phyloP scores from a whole-genome alignment of 2,329 filamentous ascomycete genomes.

The Arthrobotrys pseudoclavata region DNA sequence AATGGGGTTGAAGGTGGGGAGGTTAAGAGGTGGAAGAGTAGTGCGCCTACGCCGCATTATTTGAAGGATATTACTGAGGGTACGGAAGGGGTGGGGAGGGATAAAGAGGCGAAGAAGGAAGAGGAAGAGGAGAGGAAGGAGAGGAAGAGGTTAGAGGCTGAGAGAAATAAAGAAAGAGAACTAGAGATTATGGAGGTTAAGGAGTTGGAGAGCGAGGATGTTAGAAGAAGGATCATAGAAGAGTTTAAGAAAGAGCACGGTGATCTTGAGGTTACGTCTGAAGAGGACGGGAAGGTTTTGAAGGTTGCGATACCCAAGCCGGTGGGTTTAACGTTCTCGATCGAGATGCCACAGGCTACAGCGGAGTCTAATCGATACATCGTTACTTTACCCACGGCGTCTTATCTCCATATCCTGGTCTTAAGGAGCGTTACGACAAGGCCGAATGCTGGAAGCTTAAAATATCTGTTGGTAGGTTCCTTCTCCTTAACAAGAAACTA shows the following conservation, averaged over 20 bases:
- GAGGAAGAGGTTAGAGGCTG: constrained; percentile 33
- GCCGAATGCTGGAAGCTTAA: constrained; percentile 53
- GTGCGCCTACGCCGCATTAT: constrained; percentile 45
- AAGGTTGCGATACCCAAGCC: constrained; percentile 46
- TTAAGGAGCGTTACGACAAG: constrained; percentile 50
- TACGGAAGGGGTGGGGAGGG: constrained; percentile 6
- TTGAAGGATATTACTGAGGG: constrained; percentile 39
- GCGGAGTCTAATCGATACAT: constrained; percentile 47
- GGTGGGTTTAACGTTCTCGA: constrained; percentile 36
- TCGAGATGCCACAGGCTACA: constrained; percentile 31
- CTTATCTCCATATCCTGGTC: constrained; percentile 50
- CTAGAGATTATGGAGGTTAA: constrained; percentile 47
- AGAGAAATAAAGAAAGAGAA: constrained; percentile 44
- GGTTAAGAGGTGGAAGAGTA: constrained; percentile 53
- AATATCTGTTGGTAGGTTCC: constrained; percentile 47
- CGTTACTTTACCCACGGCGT: constrained; percentile 37
- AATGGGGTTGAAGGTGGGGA: constrained; percentile 37
- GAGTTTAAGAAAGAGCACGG: constrained; percentile 45
- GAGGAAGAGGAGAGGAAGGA: constrained; percentile 52
- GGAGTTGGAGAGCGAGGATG: constrained; percentile 35
- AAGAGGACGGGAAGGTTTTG: constrained; percentile 41
- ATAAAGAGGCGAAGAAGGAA: constrained; percentile 35
- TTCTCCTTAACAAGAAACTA: background rate
- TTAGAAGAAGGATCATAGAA: constrained; percentile 39
- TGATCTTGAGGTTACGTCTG: constrained; percentile 40